Evolutionary conservation across 2,329 filamentous ascomycete species (phyloP).

Genomic region (Fusarium drepaniforme): DNA sequence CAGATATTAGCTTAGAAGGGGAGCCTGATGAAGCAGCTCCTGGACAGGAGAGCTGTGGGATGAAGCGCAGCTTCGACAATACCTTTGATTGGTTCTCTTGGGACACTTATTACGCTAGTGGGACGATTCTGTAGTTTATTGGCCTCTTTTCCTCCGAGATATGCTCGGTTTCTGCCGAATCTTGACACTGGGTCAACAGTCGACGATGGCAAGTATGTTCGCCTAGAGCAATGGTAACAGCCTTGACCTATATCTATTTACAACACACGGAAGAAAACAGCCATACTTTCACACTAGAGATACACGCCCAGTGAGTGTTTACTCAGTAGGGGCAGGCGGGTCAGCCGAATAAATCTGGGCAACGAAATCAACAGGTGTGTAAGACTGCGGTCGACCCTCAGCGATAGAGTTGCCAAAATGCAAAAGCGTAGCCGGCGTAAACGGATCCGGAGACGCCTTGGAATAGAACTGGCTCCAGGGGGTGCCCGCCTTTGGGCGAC

Average conservation of each 20-base stretch:
- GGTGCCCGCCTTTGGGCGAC: neutral
- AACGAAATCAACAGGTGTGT: neutral
- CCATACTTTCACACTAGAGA: no score
- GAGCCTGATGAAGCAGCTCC: neutral
- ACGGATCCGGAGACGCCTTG: neutral
- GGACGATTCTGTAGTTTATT: neutral
- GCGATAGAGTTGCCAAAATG: neutral
- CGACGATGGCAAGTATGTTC: neutral
- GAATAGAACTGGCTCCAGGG: neutral
- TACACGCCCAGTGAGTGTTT: neutral
- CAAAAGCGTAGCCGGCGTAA: neutral
- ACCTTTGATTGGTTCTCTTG: neutral
- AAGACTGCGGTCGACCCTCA: neutral
- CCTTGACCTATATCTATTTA: neutral
- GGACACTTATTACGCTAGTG: neutral
- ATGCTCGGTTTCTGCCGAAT: neutral
- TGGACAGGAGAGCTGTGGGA: neutral
- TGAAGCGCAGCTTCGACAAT: neutral
- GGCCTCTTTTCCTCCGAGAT: neutral
- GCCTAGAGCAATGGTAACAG: neutral
- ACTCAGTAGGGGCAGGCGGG: neutral
- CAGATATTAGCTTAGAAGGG: neutral
- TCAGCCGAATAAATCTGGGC: neutral
- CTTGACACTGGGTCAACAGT: neutral
- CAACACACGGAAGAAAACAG: neutral